Conservation (phyloP, 2,329 filamentous ascomycete genomes). For the Alternaria conjuncta region DNA sequence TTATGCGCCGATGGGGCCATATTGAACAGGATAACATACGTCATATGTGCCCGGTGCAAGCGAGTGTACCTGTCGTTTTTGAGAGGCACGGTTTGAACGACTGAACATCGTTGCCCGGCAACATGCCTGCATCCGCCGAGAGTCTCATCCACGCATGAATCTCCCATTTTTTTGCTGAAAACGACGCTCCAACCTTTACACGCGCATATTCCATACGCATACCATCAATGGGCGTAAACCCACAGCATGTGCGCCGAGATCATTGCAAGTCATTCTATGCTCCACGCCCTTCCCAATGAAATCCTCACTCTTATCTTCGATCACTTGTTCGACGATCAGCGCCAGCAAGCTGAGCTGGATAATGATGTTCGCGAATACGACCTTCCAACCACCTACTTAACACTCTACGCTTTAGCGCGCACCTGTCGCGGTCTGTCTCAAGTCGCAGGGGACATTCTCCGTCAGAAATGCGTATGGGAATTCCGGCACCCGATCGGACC, state of each 20-base stretch:
- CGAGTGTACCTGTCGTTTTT: background rate
- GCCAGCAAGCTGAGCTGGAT: background rate
- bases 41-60: too few species aligned
- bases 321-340: background rate
- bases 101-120: background rate
- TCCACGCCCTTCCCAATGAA: background rate
- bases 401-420: background rate
- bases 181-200: background rate
- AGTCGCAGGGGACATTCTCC: background rate
- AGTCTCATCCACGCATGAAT: background rate
- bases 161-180: background rate
- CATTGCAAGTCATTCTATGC: background rate
- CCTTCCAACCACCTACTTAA: background rate
- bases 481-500: background rate
- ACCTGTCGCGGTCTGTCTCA: background rate
- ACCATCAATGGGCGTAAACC: too few species aligned
- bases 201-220: too few species aligned
- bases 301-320: background rate
- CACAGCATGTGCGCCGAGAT: background rate
- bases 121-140: background rate
- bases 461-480: background rate
- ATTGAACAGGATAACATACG: too few species aligned
- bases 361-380: background rate
- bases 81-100: too few species aligned
- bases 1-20: too few species aligned